phyloP scores from a whole-genome alignment of 352 stramenopile genomes.

The Pythium apleroticum region DNA sequence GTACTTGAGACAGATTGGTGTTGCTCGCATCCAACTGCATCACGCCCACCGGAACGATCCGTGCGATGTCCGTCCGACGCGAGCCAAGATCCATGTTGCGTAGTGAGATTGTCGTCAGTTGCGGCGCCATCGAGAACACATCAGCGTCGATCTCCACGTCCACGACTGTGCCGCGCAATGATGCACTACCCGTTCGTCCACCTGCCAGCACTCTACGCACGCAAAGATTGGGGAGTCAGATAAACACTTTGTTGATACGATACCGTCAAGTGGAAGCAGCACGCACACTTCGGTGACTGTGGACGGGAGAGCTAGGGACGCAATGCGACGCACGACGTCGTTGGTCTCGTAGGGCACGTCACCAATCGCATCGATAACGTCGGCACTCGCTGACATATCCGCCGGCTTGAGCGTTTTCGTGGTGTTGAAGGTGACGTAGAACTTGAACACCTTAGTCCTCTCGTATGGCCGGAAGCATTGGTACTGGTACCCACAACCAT shows the following conservation, averaged over 20 bases:
- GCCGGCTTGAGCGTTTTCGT: neutral
- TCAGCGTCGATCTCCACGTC: constrained; percentile 12
- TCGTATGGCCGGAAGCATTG: constrained; percentile 12
- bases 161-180: neutral
- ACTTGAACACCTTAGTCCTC: constrained; percentile 3
- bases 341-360: constrained; percentile 18
- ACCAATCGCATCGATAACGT: too few relatives aligned
- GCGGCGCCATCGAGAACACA: neutral
- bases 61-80: neutral
- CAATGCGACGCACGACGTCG: constrained; percentile 12
- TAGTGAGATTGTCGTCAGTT: constrained; percentile 7
- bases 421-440: constrained; percentile 19
- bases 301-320: neutral
- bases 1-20: constrained; percentile 9
- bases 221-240: neutral
- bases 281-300: constrained; percentile 15
- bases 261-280: neutral
- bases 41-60: neutral
- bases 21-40: constrained; percentile 11
- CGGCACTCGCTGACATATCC: neutral
- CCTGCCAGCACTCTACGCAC: constrained; percentile 17
- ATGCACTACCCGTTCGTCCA: neutral
- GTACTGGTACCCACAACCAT: constrained; percentile 9
- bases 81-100: constrained; percentile 17
- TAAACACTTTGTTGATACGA: neutral